Evolutionary conservation across 805 yeast genomes (phyloP).

Genomic region (Torulaspora franciscae): DNA sequence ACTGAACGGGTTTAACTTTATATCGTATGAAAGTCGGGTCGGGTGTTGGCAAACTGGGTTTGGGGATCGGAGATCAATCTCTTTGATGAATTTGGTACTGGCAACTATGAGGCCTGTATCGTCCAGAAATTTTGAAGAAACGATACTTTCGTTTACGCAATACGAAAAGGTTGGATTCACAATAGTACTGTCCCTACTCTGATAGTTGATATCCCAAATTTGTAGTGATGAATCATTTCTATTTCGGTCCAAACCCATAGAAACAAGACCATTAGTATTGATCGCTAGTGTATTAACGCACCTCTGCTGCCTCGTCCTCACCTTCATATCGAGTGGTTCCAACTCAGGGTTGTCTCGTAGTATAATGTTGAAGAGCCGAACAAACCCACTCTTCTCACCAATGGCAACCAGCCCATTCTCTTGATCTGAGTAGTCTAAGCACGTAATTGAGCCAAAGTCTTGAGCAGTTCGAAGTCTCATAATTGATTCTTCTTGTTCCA

Average conservation of each 20-base stretch:
- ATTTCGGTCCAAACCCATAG: conserved; percentile 73
- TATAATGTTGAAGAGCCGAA: conserved; percentile 57
- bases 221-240: conserved; percentile 71
- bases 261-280: conserved; percentile 59
- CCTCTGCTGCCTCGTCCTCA: conserved; percentile 57
- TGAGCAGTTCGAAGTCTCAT: conserved; percentile 47
- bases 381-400: conserved; percentile 68
- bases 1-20: conserved; percentile 65
- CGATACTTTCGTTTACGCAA: conserved; percentile 68
- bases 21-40: conserved; percentile 64
- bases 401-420: conserved; percentile 60
- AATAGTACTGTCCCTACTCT: conserved; percentile 47
- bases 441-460: conserved; percentile 65
- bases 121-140: conserved; percentile 63
- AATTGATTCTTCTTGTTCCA: conserved; percentile 51
- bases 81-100: conserved; percentile 70
- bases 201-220: conserved; percentile 72
- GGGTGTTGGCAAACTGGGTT: conserved; percentile 69
- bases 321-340: conserved; percentile 17
- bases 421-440: conserved; percentile 55
- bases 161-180: conserved; percentile 53
- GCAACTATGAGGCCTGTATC: conserved; percentile 63
- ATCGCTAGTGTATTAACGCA: conserved; percentile 74
- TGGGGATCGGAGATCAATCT: conserved; percentile 64
- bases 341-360: conserved; percentile 19